phyloP scores from a whole-genome alignment of 2,329 filamentous ascomycete species.

The Xylariaceae sp. region DNA sequence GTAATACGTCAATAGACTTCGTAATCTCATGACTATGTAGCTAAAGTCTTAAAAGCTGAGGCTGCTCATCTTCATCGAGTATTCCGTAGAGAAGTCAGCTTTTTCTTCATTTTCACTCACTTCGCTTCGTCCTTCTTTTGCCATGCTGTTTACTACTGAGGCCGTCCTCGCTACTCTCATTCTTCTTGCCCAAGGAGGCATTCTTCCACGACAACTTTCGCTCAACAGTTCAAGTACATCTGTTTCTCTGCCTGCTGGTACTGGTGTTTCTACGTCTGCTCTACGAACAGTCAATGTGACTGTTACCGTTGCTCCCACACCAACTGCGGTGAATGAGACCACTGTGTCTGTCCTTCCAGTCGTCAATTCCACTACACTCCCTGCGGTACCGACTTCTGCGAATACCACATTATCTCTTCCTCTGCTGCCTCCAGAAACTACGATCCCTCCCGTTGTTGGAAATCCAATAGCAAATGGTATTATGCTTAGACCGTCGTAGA shows the following conservation, averaged over 20 bases:
- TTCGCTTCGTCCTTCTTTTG: conserved; percentile 20
- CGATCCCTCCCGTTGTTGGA: not conserved
- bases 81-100: conserved; percentile 2
- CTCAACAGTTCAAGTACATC: conserved; percentile 1
- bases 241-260: not conserved
- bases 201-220: conserved; percentile 8
- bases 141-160: conserved; percentile 28
- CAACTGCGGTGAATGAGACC: conserved; percentile 33
- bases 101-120: conserved; percentile 18
- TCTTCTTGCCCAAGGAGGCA: conserved; percentile 17
- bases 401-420: not conserved
- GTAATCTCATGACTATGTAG: not conserved
- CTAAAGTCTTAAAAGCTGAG: conserved; percentile 8
- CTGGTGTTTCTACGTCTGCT: not conserved
- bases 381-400: not conserved
- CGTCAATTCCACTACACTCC: not conserved
- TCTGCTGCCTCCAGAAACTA: not conserved
- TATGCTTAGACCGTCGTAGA: not conserved
- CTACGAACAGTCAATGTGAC: not conserved
- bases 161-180: conserved; percentile 17
- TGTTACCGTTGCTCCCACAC: conserved; percentile 35
- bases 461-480: conserved; percentile 1
- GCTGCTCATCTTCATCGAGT: not conserved
- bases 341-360: not conserved
- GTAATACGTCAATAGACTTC: not conserved